phyloP scores from a whole-genome alignment of 345 rosid genomes.

The Crucihimalaya himalaica region DNA sequence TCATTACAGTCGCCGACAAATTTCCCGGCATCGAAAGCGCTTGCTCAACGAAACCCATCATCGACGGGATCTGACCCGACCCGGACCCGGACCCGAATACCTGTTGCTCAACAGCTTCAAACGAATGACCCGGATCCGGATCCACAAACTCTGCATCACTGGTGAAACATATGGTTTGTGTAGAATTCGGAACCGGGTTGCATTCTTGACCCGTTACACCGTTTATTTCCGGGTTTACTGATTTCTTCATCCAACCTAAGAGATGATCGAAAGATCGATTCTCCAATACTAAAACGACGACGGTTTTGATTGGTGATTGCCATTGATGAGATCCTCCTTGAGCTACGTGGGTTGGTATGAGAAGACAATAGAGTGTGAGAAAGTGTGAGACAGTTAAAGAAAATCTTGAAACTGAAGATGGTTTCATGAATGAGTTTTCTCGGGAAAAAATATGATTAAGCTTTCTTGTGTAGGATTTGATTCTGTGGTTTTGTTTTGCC shows the following conservation, averaged over 20 bases:
- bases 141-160: conserved; percentile 92
- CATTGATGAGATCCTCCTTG: conserved; percentile 45
- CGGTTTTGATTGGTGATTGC: conserved; percentile 71
- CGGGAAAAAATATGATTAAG: not conserved
- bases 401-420: conserved; percentile 35
- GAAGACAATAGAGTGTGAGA: conserved; percentile 49
- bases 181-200: conserved; percentile 57
- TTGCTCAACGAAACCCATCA: conserved; percentile 92
- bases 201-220: conserved; percentile 93
- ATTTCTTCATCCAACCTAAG: conserved; percentile 95
- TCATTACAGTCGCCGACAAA: conserved; percentile 80
- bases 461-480: conserved; percentile 19
- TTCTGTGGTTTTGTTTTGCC: conserved; percentile 41
- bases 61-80: conserved; percentile 61
- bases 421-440: conserved; percentile 33
- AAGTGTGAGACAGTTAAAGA: conserved; percentile 47
- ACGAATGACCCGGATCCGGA: conserved; percentile 98
- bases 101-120: conserved; percentile 78
- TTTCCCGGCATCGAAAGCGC: conserved; percentile 75
- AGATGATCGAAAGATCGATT: conserved; percentile 92
- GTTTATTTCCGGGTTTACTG: conserved; percentile 64
- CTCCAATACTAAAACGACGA: conserved; percentile 86
- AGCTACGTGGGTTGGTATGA: conserved; percentile 34
- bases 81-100: conserved; percentile 58
- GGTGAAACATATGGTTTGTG: conserved; percentile 68